Evolutionary conservation across 805 yeast genomes (phyloP), one percentile per base, ranked within the genome.

Genomic region (Hemisphaericaspora nanyangensis): DNA sequence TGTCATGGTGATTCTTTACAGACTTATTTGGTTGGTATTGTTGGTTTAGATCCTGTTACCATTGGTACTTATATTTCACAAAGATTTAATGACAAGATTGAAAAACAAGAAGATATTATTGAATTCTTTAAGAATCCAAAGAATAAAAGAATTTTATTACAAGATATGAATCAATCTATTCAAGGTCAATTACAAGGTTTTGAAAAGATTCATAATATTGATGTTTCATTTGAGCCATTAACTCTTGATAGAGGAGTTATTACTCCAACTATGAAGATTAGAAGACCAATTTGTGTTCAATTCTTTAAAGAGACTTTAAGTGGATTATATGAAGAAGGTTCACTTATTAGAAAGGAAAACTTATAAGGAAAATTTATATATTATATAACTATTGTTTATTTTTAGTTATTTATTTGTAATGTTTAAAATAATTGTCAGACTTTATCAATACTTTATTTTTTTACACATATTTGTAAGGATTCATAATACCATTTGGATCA

Each of bases 401-500:
- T 35, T 12, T 27, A 34, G 26, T 3, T 32, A 19, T 19, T 19
- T 20, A 19, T 17, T n/a, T 32, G 28, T 17, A 24, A 12, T 30
- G 22, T 30, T 16, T 15, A 29, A 5, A 12, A 22, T 22, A 22
- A 22, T 8, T 22, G 26, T 2, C 11, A 8, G 26, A 8, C n/a
- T n/a, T 8, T 22, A 22, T 22, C 25, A 22, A 22, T 8, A 5
- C 26, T n/a, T 31, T 11, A 12, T 5, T 17, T 16, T 17, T 11
- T 42, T 67, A 84, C 34, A 89, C 70, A 57, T 90, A 93, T 62
- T 91, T 91, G 70, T 91, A 93, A 18, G 99, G 99, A 60, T 93
- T 93, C 74, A 93, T 63, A 54, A 93, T 93, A 17, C 82, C 85
- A 39, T 87, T 84, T 48, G 97, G 97, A 69, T 93, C 99, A 56